phyloP scores from a whole-genome alignment of 1,139 yeast species.

The Taphrina betulina region DNA sequence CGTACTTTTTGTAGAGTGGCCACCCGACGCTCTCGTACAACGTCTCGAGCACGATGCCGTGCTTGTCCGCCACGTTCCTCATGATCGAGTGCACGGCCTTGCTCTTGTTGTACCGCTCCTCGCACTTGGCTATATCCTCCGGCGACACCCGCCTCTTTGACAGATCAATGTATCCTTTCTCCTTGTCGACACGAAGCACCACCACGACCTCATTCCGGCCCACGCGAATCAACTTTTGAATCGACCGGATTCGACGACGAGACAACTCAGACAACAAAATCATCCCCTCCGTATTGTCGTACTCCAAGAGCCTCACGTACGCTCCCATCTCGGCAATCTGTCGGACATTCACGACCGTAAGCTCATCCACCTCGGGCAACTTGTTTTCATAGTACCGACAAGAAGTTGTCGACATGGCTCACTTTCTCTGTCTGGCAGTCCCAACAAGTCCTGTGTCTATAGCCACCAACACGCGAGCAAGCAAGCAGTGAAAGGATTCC shows the following conservation, averaged over 20 bases:
- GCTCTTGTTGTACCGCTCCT: conserved; percentile 94
- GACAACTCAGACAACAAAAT: conserved; percentile 91
- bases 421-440: too few relatives aligned
- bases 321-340: conserved; percentile 45
- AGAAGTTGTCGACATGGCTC: conserved; percentile 41
- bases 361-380: conserved; percentile 98
- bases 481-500: too few relatives aligned
- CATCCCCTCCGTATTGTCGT: conserved; percentile 99
- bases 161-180: conserved; percentile 93
- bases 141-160: conserved; percentile 98
- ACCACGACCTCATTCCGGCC: conserved; percentile 99
- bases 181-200: conserved; percentile 97
- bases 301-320: conserved; percentile 81
- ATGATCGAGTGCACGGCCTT: conserved; percentile 96
- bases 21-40: conserved; percentile 89
- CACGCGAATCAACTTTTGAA: conserved; percentile 94
- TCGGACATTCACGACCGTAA: conserved; percentile 57
- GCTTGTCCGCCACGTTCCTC: conserved; percentile 98
- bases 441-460: too few relatives aligned
- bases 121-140: conserved; percentile 95
- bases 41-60: conserved; percentile 78
- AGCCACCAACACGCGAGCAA: too few relatives aligned
- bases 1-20: conserved; percentile 94
- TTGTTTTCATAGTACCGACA: conserved; percentile 98
- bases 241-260: conserved; percentile 97